Percentiles rank a stretch among this genome's conserved stretches.
These are phyloP conservation scores for Malassezia caprae DNA, from an alignment of 1,284 basidiomycete genomes.

Conservation along the genomic window DNA sequence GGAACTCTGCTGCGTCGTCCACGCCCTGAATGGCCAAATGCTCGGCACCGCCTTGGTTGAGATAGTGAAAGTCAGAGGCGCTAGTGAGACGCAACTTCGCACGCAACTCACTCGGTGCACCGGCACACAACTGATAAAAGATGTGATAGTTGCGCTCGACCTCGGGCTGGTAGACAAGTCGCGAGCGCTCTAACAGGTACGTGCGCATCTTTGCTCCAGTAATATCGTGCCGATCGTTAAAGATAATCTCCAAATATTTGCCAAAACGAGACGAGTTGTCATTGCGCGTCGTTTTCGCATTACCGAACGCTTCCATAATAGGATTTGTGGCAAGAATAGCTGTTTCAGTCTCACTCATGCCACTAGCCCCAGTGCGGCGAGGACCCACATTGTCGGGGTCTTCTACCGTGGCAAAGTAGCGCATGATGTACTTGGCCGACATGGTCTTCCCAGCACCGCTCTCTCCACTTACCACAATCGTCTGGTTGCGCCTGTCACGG, in stretches of 20 bases:
- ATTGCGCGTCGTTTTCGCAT: constrained; percentile 97
- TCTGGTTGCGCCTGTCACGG: constrained; percentile 86
- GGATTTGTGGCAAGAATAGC: constrained; percentile 98
- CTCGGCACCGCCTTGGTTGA: constrained; percentile 86
- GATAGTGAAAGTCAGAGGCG: constrained; percentile 72
- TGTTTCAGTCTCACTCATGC: constrained; percentile 83
- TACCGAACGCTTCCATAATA: constrained; percentile 96
- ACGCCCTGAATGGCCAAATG: constrained; percentile 73
- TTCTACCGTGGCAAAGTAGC: constrained; percentile 95
- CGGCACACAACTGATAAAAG: constrained; percentile 98
- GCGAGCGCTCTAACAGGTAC: constrained; percentile 89
- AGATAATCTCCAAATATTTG: constrained; percentile 98
- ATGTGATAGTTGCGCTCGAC: constrained; percentile 95
- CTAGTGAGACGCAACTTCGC: constrained; percentile 89
- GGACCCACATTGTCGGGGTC: constrained; percentile 56
- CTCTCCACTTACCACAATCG: constrained; percentile 97
- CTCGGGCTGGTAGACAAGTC: constrained; percentile 91
- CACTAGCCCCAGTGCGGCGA: constrained; percentile 50
- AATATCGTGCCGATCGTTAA: constrained; percentile 87
- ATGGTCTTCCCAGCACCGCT: constrained; percentile 99
- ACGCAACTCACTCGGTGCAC: constrained; percentile 84
- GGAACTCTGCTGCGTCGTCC: constrained; percentile 91
- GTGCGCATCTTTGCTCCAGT: constrained; percentile 95
- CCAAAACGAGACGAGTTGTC: constrained; percentile 98
- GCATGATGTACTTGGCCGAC: constrained; percentile 98